Conservation (phyloP, 768 basidiomycete species). For the Lactarius akahatsu region DNA sequence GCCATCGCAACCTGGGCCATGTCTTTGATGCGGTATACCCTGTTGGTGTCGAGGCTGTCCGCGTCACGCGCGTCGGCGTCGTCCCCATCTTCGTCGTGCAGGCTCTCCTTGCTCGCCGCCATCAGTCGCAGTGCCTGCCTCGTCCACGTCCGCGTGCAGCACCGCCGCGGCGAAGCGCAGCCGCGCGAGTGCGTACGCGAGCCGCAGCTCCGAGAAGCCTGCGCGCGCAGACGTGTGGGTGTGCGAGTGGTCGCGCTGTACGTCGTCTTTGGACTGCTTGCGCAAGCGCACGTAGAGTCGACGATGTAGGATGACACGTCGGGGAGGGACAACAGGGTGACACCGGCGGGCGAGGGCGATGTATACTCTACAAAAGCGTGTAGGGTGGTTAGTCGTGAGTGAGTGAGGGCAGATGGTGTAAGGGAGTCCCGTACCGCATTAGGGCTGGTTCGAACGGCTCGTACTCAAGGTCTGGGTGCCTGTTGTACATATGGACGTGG, state of each 20-base stretch:
- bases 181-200: conserved; percentile 92
- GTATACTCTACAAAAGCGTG: conserved; percentile 66
- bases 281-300: conserved; percentile 95
- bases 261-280: conserved; percentile 88
- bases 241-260: conserved; percentile 85
- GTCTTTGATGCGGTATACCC: conserved; percentile 57
- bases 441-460: conserved; percentile 79
- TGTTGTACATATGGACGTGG: conserved; percentile 94
- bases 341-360: conserved; percentile 88
- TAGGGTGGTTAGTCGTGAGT: conserved; percentile 16
- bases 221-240: conserved; percentile 84
- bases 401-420: background rate
- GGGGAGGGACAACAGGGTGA: conserved; percentile 84
- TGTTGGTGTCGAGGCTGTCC: conserved; percentile 51
- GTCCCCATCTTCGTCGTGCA: conserved; percentile 75
- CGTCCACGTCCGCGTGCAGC: conserved; percentile 86
- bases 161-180: conserved; percentile 82
- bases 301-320: conserved; percentile 91
- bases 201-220: conserved; percentile 94
- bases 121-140: conserved; percentile 93
- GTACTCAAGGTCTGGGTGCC: conserved; percentile 51
- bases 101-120: conserved; percentile 92
- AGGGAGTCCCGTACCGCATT: conserved; percentile 68
- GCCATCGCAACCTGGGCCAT: conserved; percentile 54
- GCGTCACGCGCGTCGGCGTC: conserved; percentile 52